Evolutionary conservation across 805 yeast species (phyloP).

Genomic region (Ogataea dorogensis): DNA sequence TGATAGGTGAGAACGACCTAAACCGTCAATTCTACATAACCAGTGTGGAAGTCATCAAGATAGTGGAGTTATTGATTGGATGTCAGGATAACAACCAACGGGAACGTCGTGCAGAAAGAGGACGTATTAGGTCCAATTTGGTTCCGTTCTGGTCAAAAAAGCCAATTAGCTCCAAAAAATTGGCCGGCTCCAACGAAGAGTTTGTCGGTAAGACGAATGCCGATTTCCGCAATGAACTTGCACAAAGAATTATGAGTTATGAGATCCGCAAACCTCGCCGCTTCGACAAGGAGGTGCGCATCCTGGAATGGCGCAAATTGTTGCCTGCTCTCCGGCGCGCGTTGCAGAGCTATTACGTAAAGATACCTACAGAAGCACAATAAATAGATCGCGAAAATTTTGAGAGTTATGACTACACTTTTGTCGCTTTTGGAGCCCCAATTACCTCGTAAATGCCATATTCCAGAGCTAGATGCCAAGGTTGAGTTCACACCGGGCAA

Average conservation of each 20-base stretch:
- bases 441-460: background rate
- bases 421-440: constrained; percentile 3
- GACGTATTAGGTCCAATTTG: constrained; percentile 63
- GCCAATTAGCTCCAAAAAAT: constrained; percentile 49
- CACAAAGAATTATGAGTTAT: constrained; percentile 64
- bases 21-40: constrained; percentile 51
- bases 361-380: constrained; percentile 40
- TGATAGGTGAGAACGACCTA: constrained; percentile 24
- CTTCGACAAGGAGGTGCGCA: constrained; percentile 65
- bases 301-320: constrained; percentile 58
- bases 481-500: constrained; percentile 13
- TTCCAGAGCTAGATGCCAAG: constrained; percentile 3
- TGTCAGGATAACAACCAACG: constrained; percentile 43
- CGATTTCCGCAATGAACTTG: constrained; percentile 51
- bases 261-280: constrained; percentile 64
- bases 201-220: constrained; percentile 23
- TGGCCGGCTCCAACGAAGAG: constrained; percentile 12
- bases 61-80: constrained; percentile 61
- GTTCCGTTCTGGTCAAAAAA: constrained; percentile 67
- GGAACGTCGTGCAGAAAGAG: constrained; percentile 59
- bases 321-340: constrained; percentile 62
- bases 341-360: constrained; percentile 62
- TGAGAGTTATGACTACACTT: constrained; percentile 5
- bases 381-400: constrained; percentile 3
- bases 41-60: constrained; percentile 63